Conservation (phyloP, 2,329 filamentous ascomycete species). For the Akanthomyces lecanii region DNA sequence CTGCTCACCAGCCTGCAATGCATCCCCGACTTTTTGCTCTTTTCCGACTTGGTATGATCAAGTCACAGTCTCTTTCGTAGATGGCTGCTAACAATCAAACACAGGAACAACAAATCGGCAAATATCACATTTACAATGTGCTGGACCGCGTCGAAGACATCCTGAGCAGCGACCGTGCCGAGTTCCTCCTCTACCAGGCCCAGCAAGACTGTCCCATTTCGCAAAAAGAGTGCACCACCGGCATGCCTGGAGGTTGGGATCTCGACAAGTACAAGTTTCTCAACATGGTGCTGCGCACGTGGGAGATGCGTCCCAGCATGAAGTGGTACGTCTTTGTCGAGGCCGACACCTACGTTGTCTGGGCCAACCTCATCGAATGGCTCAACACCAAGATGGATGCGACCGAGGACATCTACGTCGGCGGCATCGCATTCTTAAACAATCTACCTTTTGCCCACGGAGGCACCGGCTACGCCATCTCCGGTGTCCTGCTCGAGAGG, state of each 20-base stretch:
- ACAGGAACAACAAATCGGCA: conserved; percentile 47
- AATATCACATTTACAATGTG: conserved; percentile 39
- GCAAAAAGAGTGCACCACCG: conserved; percentile 39
- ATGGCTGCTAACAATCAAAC: not conserved
- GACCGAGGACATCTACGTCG: conserved; percentile 44
- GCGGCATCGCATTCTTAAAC: conserved; percentile 45
- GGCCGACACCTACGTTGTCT: conserved; percentile 55
- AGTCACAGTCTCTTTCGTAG: not conserved
- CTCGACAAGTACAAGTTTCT: conserved; percentile 61
- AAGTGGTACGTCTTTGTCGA: conserved; percentile 60
- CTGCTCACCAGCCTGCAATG: conserved; percentile 52
- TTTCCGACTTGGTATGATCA: conserved; percentile 45
- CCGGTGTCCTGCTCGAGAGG: conserved; percentile 46
- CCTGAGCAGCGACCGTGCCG: conserved; percentile 35
- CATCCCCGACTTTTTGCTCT: conserved; percentile 52
- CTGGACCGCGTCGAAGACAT: conserved; percentile 37
- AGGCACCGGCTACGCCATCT: conserved; percentile 54
- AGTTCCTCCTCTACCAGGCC: conserved; percentile 44
- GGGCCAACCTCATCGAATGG: conserved; percentile 50
- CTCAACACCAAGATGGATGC: conserved; percentile 41
- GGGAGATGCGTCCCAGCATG: conserved; percentile 46
- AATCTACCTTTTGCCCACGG: conserved; percentile 51
- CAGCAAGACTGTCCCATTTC: conserved; percentile 44
- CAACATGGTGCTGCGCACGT: conserved; percentile 54
- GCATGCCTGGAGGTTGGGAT: conserved; percentile 41